Evolutionary conservation across 768 basidiomycete species (phyloP).

Genomic region (Kwoniella newhampshirensis): DNA sequence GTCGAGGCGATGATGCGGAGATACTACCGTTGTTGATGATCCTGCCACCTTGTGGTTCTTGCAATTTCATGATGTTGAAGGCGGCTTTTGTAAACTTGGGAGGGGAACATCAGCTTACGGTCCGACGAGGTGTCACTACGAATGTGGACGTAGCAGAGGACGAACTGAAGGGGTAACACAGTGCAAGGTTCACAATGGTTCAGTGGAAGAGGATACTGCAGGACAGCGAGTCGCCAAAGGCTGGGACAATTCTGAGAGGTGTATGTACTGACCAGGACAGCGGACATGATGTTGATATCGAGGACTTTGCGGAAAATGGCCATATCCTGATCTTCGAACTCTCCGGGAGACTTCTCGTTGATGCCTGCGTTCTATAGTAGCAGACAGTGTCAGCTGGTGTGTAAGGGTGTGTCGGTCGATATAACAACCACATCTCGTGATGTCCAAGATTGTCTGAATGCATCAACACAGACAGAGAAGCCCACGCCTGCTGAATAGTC

Average conservation of each 20-base stretch:
- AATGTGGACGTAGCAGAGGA: too few species aligned
- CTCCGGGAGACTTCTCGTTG: conserved; percentile 55
- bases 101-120: not conserved
- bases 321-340: conserved; percentile 64
- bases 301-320: conserved; percentile 57
- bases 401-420: not conserved
- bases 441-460: too few species aligned
- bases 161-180: too few species aligned
- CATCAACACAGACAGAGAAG: too few species aligned
- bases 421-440: too few species aligned
- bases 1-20: conserved; percentile 50
- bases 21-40: conserved; percentile 78
- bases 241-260: too few species aligned
- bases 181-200: too few species aligned
- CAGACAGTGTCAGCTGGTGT: too few species aligned
- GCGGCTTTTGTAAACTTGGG: conserved; percentile 68
- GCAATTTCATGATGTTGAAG: conserved; percentile 68
- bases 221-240: too few species aligned
- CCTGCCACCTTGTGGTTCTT: conserved; percentile 71
- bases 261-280: conserved; percentile 59
- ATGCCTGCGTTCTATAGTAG: conserved; percentile 85
- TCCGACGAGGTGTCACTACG: too few species aligned
- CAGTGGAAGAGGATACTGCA: too few species aligned
- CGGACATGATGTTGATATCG: conserved; percentile 69
- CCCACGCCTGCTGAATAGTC: too few species aligned